Percentiles rank a stretch among this genome's conserved stretches.
phyloP scores from a whole-genome alignment of 768 basidiomycete species.

The Saitozyma podzolica region DNA sequence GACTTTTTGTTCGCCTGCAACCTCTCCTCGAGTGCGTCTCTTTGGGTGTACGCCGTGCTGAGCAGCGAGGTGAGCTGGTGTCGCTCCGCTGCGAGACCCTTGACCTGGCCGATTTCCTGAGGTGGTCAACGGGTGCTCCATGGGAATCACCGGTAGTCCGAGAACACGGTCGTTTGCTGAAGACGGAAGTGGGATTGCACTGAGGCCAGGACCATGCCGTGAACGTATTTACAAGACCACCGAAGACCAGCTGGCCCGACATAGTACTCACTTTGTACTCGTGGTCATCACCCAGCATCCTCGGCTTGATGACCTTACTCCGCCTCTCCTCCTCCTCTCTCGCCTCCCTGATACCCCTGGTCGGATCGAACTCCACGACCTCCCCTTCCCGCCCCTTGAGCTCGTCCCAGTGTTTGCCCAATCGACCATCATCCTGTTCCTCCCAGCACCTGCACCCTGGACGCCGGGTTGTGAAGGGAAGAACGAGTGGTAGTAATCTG shows the following conservation, averaged over 20 bases:
- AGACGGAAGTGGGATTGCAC: neutral
- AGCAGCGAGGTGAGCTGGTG: conserved; percentile 50
- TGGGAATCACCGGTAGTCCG: too few relatives aligned
- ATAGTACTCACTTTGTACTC: conserved; percentile 44
- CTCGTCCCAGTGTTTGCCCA: conserved; percentile 46
- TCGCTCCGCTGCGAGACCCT: conserved; percentile 47
- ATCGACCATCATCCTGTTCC: conserved; percentile 33
- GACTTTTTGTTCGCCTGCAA: conserved; percentile 41
- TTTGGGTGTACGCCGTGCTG: conserved; percentile 39
- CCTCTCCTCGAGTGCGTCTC: conserved; percentile 31
- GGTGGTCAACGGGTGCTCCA: neutral
- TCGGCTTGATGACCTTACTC: conserved; percentile 27
- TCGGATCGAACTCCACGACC: conserved; percentile 37
- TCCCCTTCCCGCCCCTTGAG: conserved; percentile 28
- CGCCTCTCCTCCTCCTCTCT: conserved; percentile 30
- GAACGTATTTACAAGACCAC: too few relatives aligned
- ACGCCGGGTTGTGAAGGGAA: conserved; percentile 13
- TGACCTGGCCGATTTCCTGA: conserved; percentile 44
- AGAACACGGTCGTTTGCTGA: neutral
- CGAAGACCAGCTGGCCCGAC: too few relatives aligned
- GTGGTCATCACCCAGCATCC: conserved; percentile 25
- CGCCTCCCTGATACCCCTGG: conserved; percentile 32
- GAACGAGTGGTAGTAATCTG: conserved; percentile 46
- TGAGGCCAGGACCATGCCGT: too few relatives aligned
- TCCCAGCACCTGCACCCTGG: neutral